Base-by-base conservation (phyloP, 805 yeast genomes). In the Jamesozyma lodderae region DNA sequence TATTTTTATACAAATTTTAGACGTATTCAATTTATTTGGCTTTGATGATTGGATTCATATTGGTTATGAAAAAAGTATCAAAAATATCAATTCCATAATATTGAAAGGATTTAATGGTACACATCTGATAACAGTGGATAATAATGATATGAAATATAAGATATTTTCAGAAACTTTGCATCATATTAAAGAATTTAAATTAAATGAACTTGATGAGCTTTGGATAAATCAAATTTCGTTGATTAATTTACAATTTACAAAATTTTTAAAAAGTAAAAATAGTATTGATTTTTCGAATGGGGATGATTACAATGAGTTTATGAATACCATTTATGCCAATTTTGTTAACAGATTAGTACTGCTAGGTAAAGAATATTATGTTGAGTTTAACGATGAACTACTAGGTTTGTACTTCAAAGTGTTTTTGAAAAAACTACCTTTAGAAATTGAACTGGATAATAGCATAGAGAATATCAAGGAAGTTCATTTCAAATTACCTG, bases 21-120 rank as follows among this genome's bases (percentile, higher is more conserved):
- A 50, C 13, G 48, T 56, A 9, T 51, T 53, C 28, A 48, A 44
- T 15, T 35, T 57, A 21, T 56, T 56, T 29, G 30, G 44, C 4
- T 46, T 46, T 35, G 62, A 57, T 24, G 60, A 55, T 28, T 59
- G 63, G 63, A 47, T 52, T 17, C 48, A 50, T 21, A 41, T 48
- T 23, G 56, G 54, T 2, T 37, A 36, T 33, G 59, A 55, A 35
- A 46, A 48, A 23, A 45, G 37, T 14, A 31, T 59, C n/a, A 33
- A 36, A 9, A 44, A 41, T 6, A 45, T 53, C 13, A 40, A 46
- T 7, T 41, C 43, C 11, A 44, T 42, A 18, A 42, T 56, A 5
- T 37, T 51, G 16, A 51, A 45, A 27, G 43, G 46, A 7, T 55
- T 57, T 17, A 40, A 41, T 17, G 54, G 51, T 22, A 35, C 48